Percentiles rank a stretch among this genome's conserved stretches.
Evolutionary conservation across 2,329 filamentous ascomycete species (phyloP).

Genomic region (Monosporascus sp.): DNA sequence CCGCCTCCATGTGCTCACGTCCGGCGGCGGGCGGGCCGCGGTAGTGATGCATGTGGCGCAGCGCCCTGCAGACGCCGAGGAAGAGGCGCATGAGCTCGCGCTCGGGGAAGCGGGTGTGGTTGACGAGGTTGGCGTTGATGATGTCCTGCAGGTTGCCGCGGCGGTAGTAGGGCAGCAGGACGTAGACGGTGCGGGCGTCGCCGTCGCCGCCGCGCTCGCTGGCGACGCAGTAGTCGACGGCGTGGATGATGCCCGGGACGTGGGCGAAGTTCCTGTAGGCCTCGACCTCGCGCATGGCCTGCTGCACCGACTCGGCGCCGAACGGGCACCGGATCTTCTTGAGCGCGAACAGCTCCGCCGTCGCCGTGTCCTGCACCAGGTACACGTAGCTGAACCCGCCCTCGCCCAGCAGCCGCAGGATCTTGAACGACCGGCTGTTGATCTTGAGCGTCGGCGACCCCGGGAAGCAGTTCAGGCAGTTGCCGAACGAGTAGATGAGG

Average conservation of each 20-base stretch:
- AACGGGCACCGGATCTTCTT: slow-evolving; percentile 99
- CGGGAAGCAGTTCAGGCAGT: slow-evolving; percentile 95
- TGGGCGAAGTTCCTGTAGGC: slow-evolving; percentile 87
- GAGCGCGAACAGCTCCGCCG: slow-evolving; percentile 80
- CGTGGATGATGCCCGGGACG: slow-evolving; percentile 65
- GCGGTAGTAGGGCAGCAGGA: slow-evolving; percentile 90
- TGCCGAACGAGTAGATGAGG: slow-evolving; percentile 83
- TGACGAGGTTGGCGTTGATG: slow-evolving; percentile 97
- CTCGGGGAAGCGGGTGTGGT: slow-evolving; percentile 87
- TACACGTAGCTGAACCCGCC: slow-evolving; percentile 99
- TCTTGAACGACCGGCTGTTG: slow-evolving; percentile 93
- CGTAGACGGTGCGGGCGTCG: slow-evolving; percentile 88
- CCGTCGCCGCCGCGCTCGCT: slow-evolving; percentile 47
- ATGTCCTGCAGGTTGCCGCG: slow-evolving; percentile 94
- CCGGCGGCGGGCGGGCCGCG: slow-evolving; percentile 40
- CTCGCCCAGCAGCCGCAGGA: slow-evolving; percentile 88
- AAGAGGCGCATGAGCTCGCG: slow-evolving; percentile 83
- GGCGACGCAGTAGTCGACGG: slow-evolving; percentile 47
- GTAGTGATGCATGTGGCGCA: slow-evolving; percentile 91
- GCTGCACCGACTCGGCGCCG: slow-evolving; percentile 89
- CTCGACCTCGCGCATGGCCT: slow-evolving; percentile 94
- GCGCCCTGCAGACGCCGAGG: slow-evolving; percentile 80
- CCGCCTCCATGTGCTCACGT: slow-evolving; percentile 49
- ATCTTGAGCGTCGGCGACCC: slow-evolving; percentile 91
- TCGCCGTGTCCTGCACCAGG: slow-evolving; percentile 85